A percentile compares a stretch with the other conserved stretches of the same genome.
phyloP scores from a whole-genome alignment of 116 monocot genomes.

The Cymodocea nodosa region DNA sequence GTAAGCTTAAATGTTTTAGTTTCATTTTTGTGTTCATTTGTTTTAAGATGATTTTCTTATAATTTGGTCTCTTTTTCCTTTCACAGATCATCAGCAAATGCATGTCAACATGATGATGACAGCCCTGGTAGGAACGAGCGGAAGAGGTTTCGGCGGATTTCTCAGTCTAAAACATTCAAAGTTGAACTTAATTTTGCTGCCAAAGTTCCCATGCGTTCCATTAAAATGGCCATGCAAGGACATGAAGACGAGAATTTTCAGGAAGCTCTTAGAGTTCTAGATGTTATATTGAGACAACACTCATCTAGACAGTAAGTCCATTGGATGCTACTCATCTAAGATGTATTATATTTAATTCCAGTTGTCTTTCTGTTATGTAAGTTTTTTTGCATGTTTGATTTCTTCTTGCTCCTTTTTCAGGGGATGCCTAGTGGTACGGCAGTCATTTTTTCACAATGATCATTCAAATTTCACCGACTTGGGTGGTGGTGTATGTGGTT shows the following conservation, averaged over 20 bases:
- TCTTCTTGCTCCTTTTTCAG: slow-evolving; percentile 15
- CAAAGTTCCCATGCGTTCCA: slow-evolving; percentile 73
- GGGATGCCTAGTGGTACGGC: slow-evolving; percentile 85
- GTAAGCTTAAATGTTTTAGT: slow-evolving; percentile 8
- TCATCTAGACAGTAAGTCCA: slow-evolving; percentile 44
- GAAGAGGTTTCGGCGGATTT: slow-evolving; percentile 48
- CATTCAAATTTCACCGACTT: slow-evolving; percentile 54
- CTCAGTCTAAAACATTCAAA: slow-evolving; percentile 59
- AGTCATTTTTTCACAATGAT: slow-evolving; percentile 80
- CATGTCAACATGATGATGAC: slow-evolving; percentile 45
- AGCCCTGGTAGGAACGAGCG: slow-evolving; percentile 46
- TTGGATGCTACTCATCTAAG: neutral
- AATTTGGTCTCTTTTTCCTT: neutral
- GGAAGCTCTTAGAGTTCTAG: slow-evolving; percentile 78
- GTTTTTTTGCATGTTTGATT: neutral
- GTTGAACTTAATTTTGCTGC: slow-evolving; percentile 77
- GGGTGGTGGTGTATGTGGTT: slow-evolving; percentile 83
- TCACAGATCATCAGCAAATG: slow-evolving; percentile 8
- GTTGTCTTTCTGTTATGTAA: neutral
- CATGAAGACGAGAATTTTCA: slow-evolving; percentile 71
- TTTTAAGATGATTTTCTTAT: neutral
- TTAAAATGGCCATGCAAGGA: slow-evolving; percentile 58
- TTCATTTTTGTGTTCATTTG: neutral
- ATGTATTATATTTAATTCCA: neutral
- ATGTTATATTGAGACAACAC: slow-evolving; percentile 59